Evolutionary conservation across 495 filamentous ascomycete genomes (phyloP).

Genomic region (Neurospora tetraspora): DNA sequence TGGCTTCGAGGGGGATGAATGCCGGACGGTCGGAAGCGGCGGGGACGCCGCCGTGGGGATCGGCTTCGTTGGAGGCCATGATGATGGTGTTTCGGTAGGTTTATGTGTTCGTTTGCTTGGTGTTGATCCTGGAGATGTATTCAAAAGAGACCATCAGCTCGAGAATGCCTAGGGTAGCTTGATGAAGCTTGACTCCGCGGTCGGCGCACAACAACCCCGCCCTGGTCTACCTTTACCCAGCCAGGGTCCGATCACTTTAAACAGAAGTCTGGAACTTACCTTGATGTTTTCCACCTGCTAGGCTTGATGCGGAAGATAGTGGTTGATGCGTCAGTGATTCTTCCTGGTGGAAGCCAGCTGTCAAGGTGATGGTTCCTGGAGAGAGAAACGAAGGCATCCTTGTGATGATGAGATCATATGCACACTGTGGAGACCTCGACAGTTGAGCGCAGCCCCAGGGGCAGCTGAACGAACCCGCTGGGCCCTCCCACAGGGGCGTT

Average conservation of each 20-base stretch:
- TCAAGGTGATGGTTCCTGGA: neutral
- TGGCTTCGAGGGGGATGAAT: conserved; percentile 47
- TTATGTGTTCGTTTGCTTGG: neutral
- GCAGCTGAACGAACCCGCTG: neutral
- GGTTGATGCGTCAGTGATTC: neutral
- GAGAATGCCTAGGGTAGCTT: neutral
- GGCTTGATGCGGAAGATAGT: neutral
- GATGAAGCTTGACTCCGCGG: neutral
- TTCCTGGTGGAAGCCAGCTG: neutral
- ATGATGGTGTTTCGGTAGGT: conserved; percentile 2
- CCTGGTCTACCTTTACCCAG: neutral
- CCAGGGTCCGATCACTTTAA: neutral
- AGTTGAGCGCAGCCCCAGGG: neutral
- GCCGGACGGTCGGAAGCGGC: conserved; percentile 19
- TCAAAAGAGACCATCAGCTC: neutral
- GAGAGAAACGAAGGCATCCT: neutral
- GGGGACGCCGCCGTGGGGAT: conserved; percentile 2
- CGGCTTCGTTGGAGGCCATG: conserved; percentile 18
- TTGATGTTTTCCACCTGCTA: neutral
- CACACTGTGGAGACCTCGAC: neutral
- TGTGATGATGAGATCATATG: neutral
- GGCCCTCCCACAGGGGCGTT: neutral
- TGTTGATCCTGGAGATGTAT: neutral
- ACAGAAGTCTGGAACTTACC: neutral
- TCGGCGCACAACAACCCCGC: neutral